phyloP scores from a whole-genome alignment of 805 yeast genomes.

The Candida maltosa region DNA sequence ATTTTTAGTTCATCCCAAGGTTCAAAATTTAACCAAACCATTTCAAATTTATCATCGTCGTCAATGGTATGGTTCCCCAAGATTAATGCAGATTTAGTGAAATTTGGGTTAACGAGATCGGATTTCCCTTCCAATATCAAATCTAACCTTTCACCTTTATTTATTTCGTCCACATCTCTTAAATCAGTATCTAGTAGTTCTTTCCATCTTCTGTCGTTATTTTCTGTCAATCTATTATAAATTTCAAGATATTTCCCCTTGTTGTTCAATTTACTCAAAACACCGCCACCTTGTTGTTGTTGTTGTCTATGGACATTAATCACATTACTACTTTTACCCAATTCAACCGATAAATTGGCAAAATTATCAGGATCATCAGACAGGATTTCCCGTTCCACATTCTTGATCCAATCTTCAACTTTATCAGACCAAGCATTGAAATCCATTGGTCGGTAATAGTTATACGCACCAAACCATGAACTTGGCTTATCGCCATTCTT shows the following conservation, averaged over 20 bases:
- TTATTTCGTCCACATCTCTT: conserved; percentile 30
- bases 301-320: not conserved
- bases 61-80: conserved; percentile 35
- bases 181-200: conserved; percentile 24
- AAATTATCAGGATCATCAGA: conserved; percentile 6
- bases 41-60: conserved; percentile 40
- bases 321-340: conserved; percentile 4
- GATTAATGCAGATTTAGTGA: conserved; percentile 32
- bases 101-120: conserved; percentile 22
- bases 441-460: conserved; percentile 51
- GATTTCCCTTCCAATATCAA: conserved; percentile 30
- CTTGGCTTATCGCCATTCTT: conserved; percentile 47
- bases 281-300: not conserved
- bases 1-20: conserved; percentile 43
- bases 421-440: conserved; percentile 32
- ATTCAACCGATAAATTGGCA: conserved; percentile 5
- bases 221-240: conserved; percentile 21
- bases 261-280: conserved; percentile 8
- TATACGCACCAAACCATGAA: conserved; percentile 68
- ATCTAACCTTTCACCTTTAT: conserved; percentile 35
- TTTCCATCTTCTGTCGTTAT: conserved; percentile 18
- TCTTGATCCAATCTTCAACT: conserved; percentile 15
- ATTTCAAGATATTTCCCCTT: conserved; percentile 28
- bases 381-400: conserved; percentile 11
- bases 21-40: conserved; percentile 41